phyloP scores from a whole-genome alignment of 1,139 yeast genomes.

The Blastobotrys raffinosifermentans region DNA sequence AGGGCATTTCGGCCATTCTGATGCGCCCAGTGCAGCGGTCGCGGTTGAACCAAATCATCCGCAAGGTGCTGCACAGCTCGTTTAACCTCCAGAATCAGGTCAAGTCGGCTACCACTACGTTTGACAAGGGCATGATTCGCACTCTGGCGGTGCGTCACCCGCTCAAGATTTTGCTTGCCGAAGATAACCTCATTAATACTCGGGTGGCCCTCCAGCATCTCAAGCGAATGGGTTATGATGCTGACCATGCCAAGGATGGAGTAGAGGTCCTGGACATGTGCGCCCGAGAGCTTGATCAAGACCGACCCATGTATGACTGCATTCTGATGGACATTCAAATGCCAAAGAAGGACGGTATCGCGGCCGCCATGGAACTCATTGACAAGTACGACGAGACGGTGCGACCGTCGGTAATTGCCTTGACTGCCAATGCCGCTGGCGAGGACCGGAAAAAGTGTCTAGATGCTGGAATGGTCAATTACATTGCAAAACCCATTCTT shows the following conservation, averaged over 20 bases:
- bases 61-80: conserved; percentile 20
- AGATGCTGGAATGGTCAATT: conserved; percentile 51
- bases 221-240: conserved; percentile 47
- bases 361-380: conserved; percentile 38
- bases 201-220: conserved; percentile 48
- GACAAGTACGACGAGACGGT: conserved; percentile 27
- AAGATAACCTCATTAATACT: conserved; percentile 48
- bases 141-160: conserved; percentile 37
- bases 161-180: conserved; percentile 45
- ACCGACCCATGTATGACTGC: conserved; percentile 42
- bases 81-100: conserved; percentile 21
- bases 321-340: conserved; percentile 52
- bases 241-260: conserved; percentile 54
- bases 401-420: conserved; percentile 44
- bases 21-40: conserved; percentile 27
- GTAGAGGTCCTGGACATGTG: conserved; percentile 45
- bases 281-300: conserved; percentile 23
- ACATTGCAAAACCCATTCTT: conserved; percentile 49
- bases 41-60: conserved; percentile 23
- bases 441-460: conserved; percentile 47
- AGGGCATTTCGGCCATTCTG: conserved; percentile 25
- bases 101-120: conserved; percentile 21
- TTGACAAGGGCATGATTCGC: conserved; percentile 23
- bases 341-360: conserved; percentile 50
- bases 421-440: conserved; percentile 54